Conservation (phyloP, 805 yeast species). For the Ogataea zsoltii region DNA sequence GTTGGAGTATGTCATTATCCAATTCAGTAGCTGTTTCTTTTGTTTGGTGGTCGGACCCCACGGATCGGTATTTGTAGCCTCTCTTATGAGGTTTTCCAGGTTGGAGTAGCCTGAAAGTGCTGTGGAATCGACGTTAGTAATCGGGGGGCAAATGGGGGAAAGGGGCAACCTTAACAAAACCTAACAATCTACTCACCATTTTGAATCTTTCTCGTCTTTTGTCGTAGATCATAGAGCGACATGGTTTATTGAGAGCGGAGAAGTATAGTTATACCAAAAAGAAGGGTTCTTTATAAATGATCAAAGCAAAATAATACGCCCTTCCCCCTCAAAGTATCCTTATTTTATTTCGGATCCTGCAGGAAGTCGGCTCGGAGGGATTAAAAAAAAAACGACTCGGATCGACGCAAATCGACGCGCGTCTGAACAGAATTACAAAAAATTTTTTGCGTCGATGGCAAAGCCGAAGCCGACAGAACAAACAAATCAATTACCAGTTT, state of each 20-base stretch:
- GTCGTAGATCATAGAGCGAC: slow-evolving; percentile 31
- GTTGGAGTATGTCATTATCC: slow-evolving; percentile 21
- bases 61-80: slow-evolving; percentile 50
- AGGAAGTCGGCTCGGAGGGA: slow-evolving; percentile 7
- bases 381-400: neutral
- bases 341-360: neutral
- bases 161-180: neutral
- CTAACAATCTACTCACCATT: slow-evolving; percentile 24
- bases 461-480: slow-evolving; percentile 3
- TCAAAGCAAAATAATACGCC: neutral
- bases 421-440: neutral
- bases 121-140: neutral
- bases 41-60: slow-evolving; percentile 55
- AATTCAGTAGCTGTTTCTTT: slow-evolving; percentile 32
- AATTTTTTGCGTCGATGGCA: slow-evolving; percentile 1
- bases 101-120: slow-evolving; percentile 34
- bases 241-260: too few relatives aligned
- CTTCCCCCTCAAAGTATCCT: neutral
- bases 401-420: slow-evolving; percentile 1
- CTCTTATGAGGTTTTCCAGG: slow-evolving; percentile 37
- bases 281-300: neutral
- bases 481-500: too few relatives aligned
- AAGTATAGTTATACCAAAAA: neutral
- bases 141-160: neutral
- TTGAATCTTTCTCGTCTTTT: slow-evolving; percentile 37